Evolutionary conservation across 2,329 filamentous ascomycete genomes (phyloP).

Genomic region (Echinosphaeria canescens): DNA sequence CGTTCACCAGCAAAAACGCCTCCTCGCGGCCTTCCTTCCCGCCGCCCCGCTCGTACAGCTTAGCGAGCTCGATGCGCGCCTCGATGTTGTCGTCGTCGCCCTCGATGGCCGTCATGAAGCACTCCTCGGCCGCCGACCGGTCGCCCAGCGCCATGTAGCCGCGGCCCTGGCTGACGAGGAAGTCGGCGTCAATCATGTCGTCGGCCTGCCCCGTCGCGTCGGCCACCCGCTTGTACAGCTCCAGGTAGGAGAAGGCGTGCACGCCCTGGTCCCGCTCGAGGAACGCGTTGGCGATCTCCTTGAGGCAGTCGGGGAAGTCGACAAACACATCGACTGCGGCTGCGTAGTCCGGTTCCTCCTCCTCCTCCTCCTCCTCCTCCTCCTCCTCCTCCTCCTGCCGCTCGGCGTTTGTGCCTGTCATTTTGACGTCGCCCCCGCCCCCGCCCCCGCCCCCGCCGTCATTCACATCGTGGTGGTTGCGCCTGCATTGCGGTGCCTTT

Average conservation of each 20-base stretch:
- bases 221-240: conserved; percentile 25
- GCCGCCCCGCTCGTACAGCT: conserved; percentile 59
- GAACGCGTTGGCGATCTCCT: conserved; percentile 34
- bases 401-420: too few relatives aligned
- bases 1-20: conserved; percentile 55
- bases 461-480: background rate
- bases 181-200: conserved; percentile 16
- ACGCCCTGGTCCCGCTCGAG: conserved; percentile 12
- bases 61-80: conserved; percentile 59
- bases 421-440: too few relatives aligned
- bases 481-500: too few relatives aligned
- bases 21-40: conserved; percentile 37
- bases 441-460: too few relatives aligned
- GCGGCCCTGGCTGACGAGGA: conserved; percentile 33
- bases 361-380: conserved; percentile 22
- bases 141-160: conserved; percentile 48
- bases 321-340: conserved; percentile 23
- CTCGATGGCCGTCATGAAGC: conserved; percentile 54
- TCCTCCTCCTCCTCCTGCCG: conserved; percentile 30
- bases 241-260: conserved; percentile 31
- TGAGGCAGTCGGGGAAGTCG: conserved; percentile 61
- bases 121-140: conserved; percentile 50
- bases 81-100: conserved; percentile 52
- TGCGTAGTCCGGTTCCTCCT: conserved; percentile 28
- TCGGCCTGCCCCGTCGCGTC: conserved; percentile 16